Conservation (phyloP, 306 rosid species). For the Cicer judaicum region DNA sequence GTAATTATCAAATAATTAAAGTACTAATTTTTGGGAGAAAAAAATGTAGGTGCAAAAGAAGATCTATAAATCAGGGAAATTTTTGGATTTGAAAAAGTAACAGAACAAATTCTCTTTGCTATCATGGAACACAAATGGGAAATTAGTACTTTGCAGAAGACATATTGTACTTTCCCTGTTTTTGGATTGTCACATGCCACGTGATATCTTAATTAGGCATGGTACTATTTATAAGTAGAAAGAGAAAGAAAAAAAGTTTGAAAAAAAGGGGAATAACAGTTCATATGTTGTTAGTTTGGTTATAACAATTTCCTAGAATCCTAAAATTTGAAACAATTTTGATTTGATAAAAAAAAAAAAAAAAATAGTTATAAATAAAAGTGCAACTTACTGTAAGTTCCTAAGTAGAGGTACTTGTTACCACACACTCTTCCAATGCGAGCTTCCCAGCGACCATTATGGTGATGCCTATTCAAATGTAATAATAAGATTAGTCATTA, state of each 20-base stretch:
- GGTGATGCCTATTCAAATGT: slow-evolving; percentile 72
- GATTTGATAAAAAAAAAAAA: background rate
- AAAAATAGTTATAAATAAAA: background rate
- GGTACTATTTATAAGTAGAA: background rate
- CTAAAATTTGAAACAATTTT: background rate
- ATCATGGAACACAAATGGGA: background rate
- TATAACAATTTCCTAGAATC: too few species aligned
- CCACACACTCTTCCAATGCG: slow-evolving; percentile 88
- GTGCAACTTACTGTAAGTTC: slow-evolving; percentile 73
- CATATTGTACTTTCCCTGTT: slow-evolving; percentile 19
- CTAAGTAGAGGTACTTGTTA: slow-evolving; percentile 92
- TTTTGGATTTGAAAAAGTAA: slow-evolving; percentile 2
- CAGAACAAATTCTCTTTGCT: background rate
- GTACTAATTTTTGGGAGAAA: background rate
- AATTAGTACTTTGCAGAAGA: slow-evolving; percentile 14
- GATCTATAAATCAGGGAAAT: background rate
- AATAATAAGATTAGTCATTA: background rate
- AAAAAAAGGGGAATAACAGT: too few species aligned
- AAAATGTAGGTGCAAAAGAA: background rate
- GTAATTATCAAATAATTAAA: too few species aligned
- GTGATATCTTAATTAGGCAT: slow-evolving; percentile 4
- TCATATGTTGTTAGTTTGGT: too few species aligned
- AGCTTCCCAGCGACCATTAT: slow-evolving; percentile 99
- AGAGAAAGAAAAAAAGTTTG: background rate
- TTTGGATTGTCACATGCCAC: slow-evolving; percentile 37